Base-by-base conservation (phyloP, 352 stramenopile species). In the Phytophthora cactorum region DNA sequence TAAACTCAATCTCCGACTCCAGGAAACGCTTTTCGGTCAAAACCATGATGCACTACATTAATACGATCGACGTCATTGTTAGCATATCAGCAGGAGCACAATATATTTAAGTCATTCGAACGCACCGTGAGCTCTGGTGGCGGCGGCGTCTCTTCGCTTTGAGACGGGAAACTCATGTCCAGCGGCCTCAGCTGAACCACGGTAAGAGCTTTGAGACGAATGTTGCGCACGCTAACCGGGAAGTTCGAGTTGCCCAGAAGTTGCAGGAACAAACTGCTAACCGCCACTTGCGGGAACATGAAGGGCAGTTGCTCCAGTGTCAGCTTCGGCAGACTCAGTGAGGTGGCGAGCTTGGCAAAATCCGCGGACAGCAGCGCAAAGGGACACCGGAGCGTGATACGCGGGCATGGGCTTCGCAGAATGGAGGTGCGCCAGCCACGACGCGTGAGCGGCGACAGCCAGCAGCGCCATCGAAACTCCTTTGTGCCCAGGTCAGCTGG, bases 161-260 rank as follows among this genome's bases (percentile, higher is more conserved):
- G 56, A 50, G 68, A 59, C 25, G 88, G 76, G 56, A 88, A 88
- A 52, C 83, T 82, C 86, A 93, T 91, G 53, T 92, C 68, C 22
- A 95, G 71, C 5, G 76, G 75, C 6, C 84, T 74, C 36, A 95
- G 58, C 56, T 95, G 85, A 47, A 83, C 88, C 51, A 95, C 86
- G 32, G 79, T 91, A n/a, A 95, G 59, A 43, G 77, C 79, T 71
- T 93, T 93, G 38, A 88, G 68, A 15, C 75, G 80, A 31, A 92
- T 50, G 8, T 75, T 50, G 9, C 66, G 64, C 34, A 91, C 74
- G 38, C 78, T 87, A 17, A 73, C 59, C 3, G 88, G 88, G 58
- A 95, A 95, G 55, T 95, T 77, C 4, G 88, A 95, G 73, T 95
- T 93, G 25, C 85, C 88, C 22, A 93, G 65, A 39, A 95, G 62